A percentile compares a stretch with the other conserved stretches of the same genome.
Evolutionary conservation across 1,139 yeast species (phyloP).

Genomic region (Candida sanyaensis): DNA sequence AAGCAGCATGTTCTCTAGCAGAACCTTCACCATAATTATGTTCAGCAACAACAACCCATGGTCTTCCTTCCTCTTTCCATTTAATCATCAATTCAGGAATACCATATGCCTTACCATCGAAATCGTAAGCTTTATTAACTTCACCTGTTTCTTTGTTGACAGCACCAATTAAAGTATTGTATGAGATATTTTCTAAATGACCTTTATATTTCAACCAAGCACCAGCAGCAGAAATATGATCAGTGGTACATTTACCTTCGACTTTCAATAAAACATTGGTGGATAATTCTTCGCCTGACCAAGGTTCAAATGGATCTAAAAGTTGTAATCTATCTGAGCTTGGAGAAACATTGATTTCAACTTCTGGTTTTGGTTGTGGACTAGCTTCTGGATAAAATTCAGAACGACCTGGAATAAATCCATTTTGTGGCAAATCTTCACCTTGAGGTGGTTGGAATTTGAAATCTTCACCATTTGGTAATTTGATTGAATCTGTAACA

Average conservation of each 20-base stretch:
- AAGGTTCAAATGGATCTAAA: constrained; percentile 83
- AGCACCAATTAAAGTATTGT: constrained; percentile 96
- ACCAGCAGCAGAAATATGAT: constrained; percentile 98
- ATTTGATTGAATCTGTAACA: constrained; percentile 68
- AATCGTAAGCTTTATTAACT: constrained; percentile 86
- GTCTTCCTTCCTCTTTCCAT: constrained; percentile 82
- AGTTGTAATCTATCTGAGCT: constrained; percentile 73
- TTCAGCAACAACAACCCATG: constrained; percentile 96
- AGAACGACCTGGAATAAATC: constrained; percentile 80
- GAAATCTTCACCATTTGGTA: constrained; percentile 68
- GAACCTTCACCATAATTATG: constrained; percentile 99
- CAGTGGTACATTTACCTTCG: constrained; percentile 97
- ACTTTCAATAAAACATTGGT: constrained; percentile 82
- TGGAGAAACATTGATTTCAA: constrained; percentile 73
- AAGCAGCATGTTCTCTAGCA: constrained; percentile 98
- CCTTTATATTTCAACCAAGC: constrained; percentile 99
- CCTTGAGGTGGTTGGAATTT: constrained; percentile 78
- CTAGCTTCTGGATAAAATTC: constrained; percentile 83
- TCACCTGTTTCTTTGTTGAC: constrained; percentile 96
- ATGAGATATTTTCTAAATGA: constrained; percentile 90
- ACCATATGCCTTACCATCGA: constrained; percentile 74
- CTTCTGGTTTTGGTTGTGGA: constrained; percentile 73
- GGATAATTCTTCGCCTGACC: constrained; percentile 81
- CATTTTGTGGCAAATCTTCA: constrained; percentile 76
- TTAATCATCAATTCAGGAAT: constrained; percentile 97